Base-by-base conservation (phyloP, 345 rosid species). In the Adansonia digitata region DNA sequence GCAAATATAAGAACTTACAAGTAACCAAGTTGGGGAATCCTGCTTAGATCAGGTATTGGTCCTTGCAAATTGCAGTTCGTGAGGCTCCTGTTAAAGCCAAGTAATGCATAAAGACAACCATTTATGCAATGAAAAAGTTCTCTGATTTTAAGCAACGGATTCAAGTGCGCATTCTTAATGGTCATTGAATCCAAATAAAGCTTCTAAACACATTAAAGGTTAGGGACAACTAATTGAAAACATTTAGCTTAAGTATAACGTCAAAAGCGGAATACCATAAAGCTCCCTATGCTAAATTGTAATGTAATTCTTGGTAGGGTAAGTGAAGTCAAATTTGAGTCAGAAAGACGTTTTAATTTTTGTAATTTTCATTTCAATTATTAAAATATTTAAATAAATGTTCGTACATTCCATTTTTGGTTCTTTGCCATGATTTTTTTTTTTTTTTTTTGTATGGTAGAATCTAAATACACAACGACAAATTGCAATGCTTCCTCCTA, bases 61-160 rank as follows among this genome's bases (percentile, higher is more conserved):
- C 99, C 99, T 82, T 82, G 87, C 92, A 95, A 89, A 78, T 82
- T 82, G 74, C 99, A 95, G 81, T 89, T 95, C 81, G 96, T 87
- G 56, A 93, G 86, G 63, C 99, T 95, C 94, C 99, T 95, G 88
- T 82, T 2, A 81, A 77, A 27, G 69, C 80, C 78, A 29, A 82
- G 69, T 15, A 64, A 51, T 71, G 63, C 75, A 74, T 29, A 69
- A 37, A 81, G 14, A 77, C 12, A 71, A 69, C 53, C 45, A 13
- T 45, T 42, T 77, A 34, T 49, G 20, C 24, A 24, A 69, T 39
- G 39, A 69, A 42, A 37, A 48, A n/a, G 18, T 26, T 56, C 4
- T 40, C 31, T 22, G 62, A 20, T 17, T 24, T 15, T 17, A 9
- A 35, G 56, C 46, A n/a, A 51, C 39, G 46, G 7, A 26, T 63